Evolutionary conservation across 495 filamentous ascomycete species (phyloP).

Genomic region (Bathelium albidoporum): DNA sequence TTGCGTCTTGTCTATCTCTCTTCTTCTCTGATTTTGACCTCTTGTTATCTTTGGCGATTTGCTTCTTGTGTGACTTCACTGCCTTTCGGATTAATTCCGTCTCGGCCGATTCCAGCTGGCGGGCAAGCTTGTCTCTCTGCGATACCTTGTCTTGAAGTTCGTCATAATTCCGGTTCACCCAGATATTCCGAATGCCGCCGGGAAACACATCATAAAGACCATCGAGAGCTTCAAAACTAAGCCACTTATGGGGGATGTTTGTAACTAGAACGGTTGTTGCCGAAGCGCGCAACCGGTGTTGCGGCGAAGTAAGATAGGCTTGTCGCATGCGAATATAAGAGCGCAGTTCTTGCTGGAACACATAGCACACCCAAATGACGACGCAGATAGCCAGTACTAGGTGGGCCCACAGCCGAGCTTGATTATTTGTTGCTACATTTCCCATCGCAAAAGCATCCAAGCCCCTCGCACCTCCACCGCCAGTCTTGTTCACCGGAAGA

Average conservation of each 20-base stretch:
- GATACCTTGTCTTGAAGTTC: slow-evolving; percentile 80
- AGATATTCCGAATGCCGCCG: slow-evolving; percentile 90
- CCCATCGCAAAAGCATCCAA: slow-evolving; percentile 79
- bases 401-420: slow-evolving; percentile 86
- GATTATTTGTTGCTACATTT: slow-evolving; percentile 58
- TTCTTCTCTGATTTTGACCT: slow-evolving; percentile 42
- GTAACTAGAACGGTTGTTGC: slow-evolving; percentile 92
- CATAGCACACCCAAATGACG: slow-evolving; percentile 72
- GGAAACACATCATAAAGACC: slow-evolving; percentile 95
- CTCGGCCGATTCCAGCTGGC: slow-evolving; percentile 67
- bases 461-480: slow-evolving; percentile 46
- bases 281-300: slow-evolving; percentile 89
- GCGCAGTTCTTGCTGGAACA: slow-evolving; percentile 78
- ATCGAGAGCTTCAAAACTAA: slow-evolving; percentile 65
- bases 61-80: slow-evolving; percentile 63
- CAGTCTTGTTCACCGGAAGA: slow-evolving; percentile 61
- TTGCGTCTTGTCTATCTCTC: slow-evolving; percentile 18
- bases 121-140: slow-evolving; percentile 58
- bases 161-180: slow-evolving; percentile 89
- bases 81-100: slow-evolving; percentile 71
- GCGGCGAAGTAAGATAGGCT: slow-evolving; percentile 87
- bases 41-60: slow-evolving; percentile 49
- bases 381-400: slow-evolving; percentile 70
- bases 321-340: slow-evolving; percentile 93
- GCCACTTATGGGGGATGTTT: slow-evolving; percentile 81